Evolutionary conservation across 306 rosid genomes (phyloP).

Genomic region (Begonia peltatifolia): DNA sequence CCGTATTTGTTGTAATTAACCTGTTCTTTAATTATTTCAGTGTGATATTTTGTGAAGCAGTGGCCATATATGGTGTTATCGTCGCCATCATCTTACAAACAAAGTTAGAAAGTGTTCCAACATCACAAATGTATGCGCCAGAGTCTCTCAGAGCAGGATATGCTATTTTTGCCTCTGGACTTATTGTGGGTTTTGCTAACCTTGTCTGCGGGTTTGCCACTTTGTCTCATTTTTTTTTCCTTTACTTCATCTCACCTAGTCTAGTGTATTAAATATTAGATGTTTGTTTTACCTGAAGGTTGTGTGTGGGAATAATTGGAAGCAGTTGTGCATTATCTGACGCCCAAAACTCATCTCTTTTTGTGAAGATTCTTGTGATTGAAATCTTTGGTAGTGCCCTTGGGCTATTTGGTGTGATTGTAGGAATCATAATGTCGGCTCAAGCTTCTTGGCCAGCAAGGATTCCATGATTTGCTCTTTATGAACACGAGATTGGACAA

Average conservation of each 20-base stretch:
- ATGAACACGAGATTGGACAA: too few relatives aligned
- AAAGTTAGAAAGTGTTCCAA: conserved; percentile 64
- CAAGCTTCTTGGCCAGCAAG: conserved; percentile 90
- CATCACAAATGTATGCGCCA: conserved; percentile 31
- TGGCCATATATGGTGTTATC: conserved; percentile 92
- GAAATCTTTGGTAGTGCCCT: conserved; percentile 94
- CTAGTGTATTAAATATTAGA: conserved; percentile 1
- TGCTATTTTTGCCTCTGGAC: conserved; percentile 84
- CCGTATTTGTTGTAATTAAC: neutral
- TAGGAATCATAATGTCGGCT: conserved; percentile 95
- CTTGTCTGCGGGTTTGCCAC: conserved; percentile 67
- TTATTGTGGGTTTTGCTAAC: conserved; percentile 85
- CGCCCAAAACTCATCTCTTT: conserved; percentile 91
- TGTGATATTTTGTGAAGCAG: conserved; percentile 96
- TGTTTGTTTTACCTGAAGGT: conserved; percentile 20
- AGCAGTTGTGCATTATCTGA: conserved; percentile 95
- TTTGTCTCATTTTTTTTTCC: neutral
- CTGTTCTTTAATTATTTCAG: conserved; percentile 28
- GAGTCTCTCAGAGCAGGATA: conserved; percentile 94
- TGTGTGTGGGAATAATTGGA: conserved; percentile 89
- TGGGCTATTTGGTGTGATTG: conserved; percentile 86
- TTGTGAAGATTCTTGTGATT: conserved; percentile 93
- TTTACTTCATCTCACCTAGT: neutral
- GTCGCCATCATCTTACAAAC: conserved; percentile 94
- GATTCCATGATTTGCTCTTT: conserved; percentile 10